Conservation (phyloP, 2,329 filamentous ascomycete genomes). For the Lasiodiplodia sp. region DNA sequence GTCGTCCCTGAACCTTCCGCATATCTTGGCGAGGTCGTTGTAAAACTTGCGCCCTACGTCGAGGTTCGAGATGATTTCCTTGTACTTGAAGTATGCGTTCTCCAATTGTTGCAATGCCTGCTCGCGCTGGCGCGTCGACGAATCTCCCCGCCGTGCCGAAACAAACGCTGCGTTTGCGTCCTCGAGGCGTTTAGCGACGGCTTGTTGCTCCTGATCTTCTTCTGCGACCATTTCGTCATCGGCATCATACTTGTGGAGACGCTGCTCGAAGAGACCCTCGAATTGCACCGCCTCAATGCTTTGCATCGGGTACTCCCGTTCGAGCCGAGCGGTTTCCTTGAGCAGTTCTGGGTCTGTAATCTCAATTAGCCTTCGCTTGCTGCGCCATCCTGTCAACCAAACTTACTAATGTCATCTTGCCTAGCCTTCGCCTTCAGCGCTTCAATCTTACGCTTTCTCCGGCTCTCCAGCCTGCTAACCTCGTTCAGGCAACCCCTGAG, state of each 20-base stretch:
- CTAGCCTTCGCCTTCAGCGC: conserved; percentile 79
- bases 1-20: conserved; percentile 83
- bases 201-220: conserved; percentile 79
- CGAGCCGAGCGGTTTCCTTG: conserved; percentile 81
- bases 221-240: conserved; percentile 75
- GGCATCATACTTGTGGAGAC: conserved; percentile 80
- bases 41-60: conserved; percentile 95
- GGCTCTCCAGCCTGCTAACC: conserved; percentile 80
- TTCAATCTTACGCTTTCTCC: conserved; percentile 81
- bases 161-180: conserved; percentile 82
- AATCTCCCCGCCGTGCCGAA: conserved; percentile 72
- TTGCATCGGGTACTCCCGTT: conserved; percentile 85
- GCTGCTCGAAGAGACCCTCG: conserved; percentile 85
- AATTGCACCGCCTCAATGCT: conserved; percentile 88
- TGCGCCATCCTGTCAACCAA: conserved; percentile 9
- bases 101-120: conserved; percentile 86
- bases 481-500: conserved; percentile 86
- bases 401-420: conserved; percentile 81
- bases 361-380: conserved; percentile 6
- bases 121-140: conserved; percentile 76
- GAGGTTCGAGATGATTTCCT: conserved; percentile 90
- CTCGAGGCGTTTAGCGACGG: conserved; percentile 71
- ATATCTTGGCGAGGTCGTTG: conserved; percentile 90
- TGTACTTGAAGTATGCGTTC: conserved; percentile 93
- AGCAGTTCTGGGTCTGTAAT: conserved; percentile 74